Evolutionary conservation across 345 rosid species (phyloP), one percentile per base, ranked within the genome.

Genomic region (Xanthoceras sorbifolium): DNA sequence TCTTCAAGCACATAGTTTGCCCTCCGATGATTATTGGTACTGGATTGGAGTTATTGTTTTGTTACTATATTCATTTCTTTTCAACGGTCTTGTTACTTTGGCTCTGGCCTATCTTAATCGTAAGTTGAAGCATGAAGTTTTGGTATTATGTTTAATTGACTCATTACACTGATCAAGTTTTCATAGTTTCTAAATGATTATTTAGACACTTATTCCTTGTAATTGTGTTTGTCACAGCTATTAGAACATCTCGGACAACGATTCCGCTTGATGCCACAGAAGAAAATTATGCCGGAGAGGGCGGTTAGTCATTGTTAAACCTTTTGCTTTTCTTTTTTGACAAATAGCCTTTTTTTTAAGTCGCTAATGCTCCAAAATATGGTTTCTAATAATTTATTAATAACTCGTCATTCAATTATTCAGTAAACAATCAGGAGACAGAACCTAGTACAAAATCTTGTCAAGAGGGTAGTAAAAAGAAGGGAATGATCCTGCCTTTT

Each of bases 401-500:
- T 48, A 20, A 4, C n/a, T 12, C 46, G 44, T 23, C 34, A 25
- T 65, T 12, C 69, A 28, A 69, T 29, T 66, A 73, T 80, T 77
- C 80, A 83, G 90, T 7, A 44, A 60, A 61, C 64, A 46, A 20
- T 38, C 29, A n/a, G n/a, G n/a, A n/a, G n/a, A n/a, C n/a, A n/a
- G n/a, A n/a, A n/a, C n/a, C n/a, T n/a, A n/a, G n/a, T n/a, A n/a
- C n/a, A n/a, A n/a, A n/a, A n/a, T n/a, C n/a, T n/a, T n/a, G n/a
- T n/a, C n/a, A 26, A 31, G 86, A 72, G 28, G 82, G 76, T 70
- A 82, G 31, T 72, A 84, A 82, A 80, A 86, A 78, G 76, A 91
- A 84, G 76, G 98, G 98, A 85, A 92, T 92, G 98, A 91, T 94
- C 77, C 94, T 94, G 77, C 98, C 98, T 76, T 92, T 94, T 83